phyloP scores from a whole-genome alignment of 441 rosid genomes.

The Omphalea diandra region DNA sequence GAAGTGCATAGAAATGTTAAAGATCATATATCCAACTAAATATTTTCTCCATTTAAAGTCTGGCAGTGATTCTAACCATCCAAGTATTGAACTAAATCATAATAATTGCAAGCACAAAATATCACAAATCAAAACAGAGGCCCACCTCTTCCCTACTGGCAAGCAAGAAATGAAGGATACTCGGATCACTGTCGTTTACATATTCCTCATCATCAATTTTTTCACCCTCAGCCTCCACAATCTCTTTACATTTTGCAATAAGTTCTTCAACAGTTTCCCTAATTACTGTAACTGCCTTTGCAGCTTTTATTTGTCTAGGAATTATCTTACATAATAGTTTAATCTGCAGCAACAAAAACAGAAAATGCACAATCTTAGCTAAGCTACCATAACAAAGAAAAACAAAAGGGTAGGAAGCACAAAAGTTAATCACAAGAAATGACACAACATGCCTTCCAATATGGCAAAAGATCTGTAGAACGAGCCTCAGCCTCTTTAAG shows the following conservation, averaged over 20 bases:
- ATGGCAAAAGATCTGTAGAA: constrained; percentile 84
- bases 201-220: constrained; percentile 84
- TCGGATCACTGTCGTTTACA: constrained; percentile 87
- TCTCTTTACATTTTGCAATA: constrained; percentile 72
- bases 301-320: constrained; percentile 93
- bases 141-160: constrained; percentile 96
- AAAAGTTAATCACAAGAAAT: constrained; percentile 17
- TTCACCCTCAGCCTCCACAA: constrained; percentile 90
- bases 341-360: constrained; percentile 35
- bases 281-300: constrained; percentile 70
- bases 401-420: constrained; percentile 1
- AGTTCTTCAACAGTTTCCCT: constrained; percentile 83
- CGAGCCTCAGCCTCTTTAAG: constrained; percentile 94
- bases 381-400: constrained; percentile 13
- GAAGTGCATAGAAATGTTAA: neutral
- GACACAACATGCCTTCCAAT: constrained; percentile 90
- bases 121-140: neutral
- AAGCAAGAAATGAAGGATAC: constrained; percentile 87
- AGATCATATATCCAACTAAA: neutral
- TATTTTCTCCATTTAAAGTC: neutral
- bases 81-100: neutral
- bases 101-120: neutral
- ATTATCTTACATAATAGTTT: constrained; percentile 70
- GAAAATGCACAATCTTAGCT: neutral
- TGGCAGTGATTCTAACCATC: neutral